Percentiles rank a stretch among this genome's conserved stretches.
These are phyloP conservation scores for Lactifluus piperatus DNA, from an alignment of 768 basidiomycete genomes.

Conservation along the genomic window DNA sequence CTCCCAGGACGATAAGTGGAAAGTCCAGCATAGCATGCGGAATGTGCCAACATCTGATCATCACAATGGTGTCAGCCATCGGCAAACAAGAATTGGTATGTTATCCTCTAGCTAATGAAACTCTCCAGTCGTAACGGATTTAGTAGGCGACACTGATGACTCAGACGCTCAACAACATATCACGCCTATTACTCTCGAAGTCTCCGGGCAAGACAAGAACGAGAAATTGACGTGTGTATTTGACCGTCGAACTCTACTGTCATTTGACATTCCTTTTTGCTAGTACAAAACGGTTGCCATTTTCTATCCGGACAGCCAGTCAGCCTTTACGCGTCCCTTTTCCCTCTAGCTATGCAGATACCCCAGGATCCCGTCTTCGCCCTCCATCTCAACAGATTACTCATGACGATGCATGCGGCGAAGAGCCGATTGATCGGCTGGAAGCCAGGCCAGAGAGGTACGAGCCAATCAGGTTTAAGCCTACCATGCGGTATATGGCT, in stretches of 20 bases:
- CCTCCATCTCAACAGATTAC: background rate
- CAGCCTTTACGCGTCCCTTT: background rate
- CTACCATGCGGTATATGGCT: background rate
- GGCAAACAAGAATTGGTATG: conserved; percentile 1
- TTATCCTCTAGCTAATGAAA: background rate
- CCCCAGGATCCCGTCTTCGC: background rate
- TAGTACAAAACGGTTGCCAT: conserved; percentile 2
- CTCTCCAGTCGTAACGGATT: background rate
- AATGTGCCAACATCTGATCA: background rate
- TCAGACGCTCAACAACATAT: background rate
- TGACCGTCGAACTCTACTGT: background rate
- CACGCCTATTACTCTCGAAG: conserved; percentile 6
- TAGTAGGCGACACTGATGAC: background rate
- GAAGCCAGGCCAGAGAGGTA: conserved; percentile 1
- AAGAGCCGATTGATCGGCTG: background rate
- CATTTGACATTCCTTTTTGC: background rate
- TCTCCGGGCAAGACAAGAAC: conserved; percentile 3
- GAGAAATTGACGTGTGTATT: conserved; percentile 1
- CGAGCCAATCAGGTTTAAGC: background rate
- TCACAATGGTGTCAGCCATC: background rate
- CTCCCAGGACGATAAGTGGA: conserved; percentile 38
- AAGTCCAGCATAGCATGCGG: conserved; percentile 4
- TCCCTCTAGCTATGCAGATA: background rate
- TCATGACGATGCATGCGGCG: background rate
- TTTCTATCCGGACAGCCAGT: background rate